A percentile compares a stretch with the other conserved stretches of the same genome.
Evolutionary conservation across 441 rosid genomes (phyloP).

Genomic region (Mallotus japonicus): DNA sequence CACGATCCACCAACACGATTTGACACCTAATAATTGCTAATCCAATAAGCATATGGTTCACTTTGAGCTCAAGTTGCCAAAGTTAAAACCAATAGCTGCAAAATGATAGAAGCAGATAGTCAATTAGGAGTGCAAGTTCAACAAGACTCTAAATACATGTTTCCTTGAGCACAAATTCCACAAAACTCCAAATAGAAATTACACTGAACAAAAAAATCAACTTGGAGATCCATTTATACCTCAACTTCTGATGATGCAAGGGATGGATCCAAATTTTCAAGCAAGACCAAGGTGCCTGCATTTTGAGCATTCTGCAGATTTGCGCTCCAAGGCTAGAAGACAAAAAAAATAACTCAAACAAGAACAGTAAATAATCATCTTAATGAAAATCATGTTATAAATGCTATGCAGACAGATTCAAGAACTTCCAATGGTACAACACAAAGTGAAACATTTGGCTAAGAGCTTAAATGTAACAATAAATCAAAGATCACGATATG

Average conservation of each 20-base stretch:
- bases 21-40: background rate
- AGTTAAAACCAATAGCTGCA: background rate
- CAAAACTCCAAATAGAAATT: background rate
- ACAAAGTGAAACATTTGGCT: background rate
- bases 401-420: background rate
- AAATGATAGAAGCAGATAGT: background rate
- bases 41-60: background rate
- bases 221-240: constrained; percentile 36
- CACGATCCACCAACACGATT: too few species aligned
- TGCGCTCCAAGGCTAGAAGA: constrained; percentile 44
- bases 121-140: background rate
- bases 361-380: constrained; percentile 2
- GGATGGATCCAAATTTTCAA: constrained; percentile 58
- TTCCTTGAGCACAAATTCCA: background rate
- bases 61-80: background rate
- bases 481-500: background rate
- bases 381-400: background rate
- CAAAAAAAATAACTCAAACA: background rate
- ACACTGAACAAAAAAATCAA: background rate
- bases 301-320: constrained; percentile 38
- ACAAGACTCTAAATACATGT: too few species aligned
- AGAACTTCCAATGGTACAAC: background rate
- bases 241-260: constrained; percentile 54
- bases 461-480: too few species aligned
- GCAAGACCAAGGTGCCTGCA: constrained; percentile 37